phyloP scores from a whole-genome alignment of 2,329 filamentous ascomycete genomes.

The Trichophyton rubrum region DNA sequence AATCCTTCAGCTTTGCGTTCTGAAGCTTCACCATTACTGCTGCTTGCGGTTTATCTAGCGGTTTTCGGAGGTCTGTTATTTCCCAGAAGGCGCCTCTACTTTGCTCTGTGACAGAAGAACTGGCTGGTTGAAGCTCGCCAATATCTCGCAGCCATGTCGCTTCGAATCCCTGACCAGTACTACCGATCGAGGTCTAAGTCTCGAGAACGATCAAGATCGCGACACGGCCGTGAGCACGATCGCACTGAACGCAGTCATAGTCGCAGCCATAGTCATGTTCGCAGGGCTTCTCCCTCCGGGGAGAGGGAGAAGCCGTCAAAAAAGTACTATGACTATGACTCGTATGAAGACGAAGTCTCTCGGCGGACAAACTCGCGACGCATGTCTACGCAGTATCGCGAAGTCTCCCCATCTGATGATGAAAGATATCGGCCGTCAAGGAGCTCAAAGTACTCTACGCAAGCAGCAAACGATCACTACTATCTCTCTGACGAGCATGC shows the following conservation, averaged over 20 bases:
- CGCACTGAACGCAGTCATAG: conserved; percentile 20
- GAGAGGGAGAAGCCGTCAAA: conserved; percentile 15
- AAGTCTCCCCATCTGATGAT: conserved; percentile 15
- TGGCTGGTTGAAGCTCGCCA: too few relatives aligned
- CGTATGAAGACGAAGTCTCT: conserved; percentile 17
- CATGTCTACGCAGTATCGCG: conserved; percentile 18
- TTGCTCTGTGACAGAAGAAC: neutral
- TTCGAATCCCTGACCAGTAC: conserved; percentile 20
- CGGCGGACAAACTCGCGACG: conserved; percentile 6
- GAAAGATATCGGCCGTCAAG: conserved; percentile 15
- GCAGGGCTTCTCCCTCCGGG: conserved; percentile 14
- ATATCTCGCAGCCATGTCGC: conserved; percentile 16
- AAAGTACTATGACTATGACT: conserved; percentile 22
- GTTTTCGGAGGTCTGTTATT: too few relatives aligned
- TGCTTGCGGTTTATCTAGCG: too few relatives aligned
- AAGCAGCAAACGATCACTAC: neutral
- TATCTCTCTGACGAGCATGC: neutral
- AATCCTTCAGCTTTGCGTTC: neutral
- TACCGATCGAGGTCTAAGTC: conserved; percentile 3
- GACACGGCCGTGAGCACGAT: neutral
- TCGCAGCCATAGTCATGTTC: conserved; percentile 23
- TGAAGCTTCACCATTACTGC: neutral
- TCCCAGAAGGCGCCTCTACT: neutral
- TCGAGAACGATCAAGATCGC: conserved; percentile 6
- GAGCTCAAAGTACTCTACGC: conserved; percentile 16